Evolutionary conservation across 1,284 basidiomycete species (phyloP).

Genomic region (Ceratobasidium sp.): DNA sequence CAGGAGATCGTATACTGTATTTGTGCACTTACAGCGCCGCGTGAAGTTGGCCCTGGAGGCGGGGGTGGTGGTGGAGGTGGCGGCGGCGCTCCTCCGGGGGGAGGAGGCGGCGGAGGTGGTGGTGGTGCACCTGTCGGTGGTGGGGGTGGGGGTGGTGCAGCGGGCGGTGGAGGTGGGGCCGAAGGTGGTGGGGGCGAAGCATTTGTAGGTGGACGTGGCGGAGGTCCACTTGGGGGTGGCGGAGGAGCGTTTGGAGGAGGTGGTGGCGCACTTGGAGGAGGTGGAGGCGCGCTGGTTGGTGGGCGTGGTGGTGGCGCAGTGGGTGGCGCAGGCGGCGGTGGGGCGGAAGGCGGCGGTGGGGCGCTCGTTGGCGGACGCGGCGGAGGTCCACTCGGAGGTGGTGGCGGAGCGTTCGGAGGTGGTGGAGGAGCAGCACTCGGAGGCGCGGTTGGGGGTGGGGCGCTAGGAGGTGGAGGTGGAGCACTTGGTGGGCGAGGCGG

Average conservation of each 20-base stretch:
- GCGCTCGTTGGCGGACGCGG: slow-evolving; percentile 50
- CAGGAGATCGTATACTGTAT: not conserved
- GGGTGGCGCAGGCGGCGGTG: slow-evolving; percentile 51
- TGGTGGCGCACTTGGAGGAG: slow-evolving; percentile 56
- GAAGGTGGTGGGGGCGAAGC: slow-evolving; percentile 54
- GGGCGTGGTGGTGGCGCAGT: slow-evolving; percentile 54
- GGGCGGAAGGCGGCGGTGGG: slow-evolving; percentile 49
- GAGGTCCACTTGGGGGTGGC: too few species aligned
- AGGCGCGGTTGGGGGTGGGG: slow-evolving; percentile 18
- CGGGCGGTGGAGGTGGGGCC: slow-evolving; percentile 52
- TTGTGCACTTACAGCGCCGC: slow-evolving; percentile 40
- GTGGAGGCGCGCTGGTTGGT: slow-evolving; percentile 48
- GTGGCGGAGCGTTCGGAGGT: slow-evolving; percentile 49
- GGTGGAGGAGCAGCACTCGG: too few species aligned
- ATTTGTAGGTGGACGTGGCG: slow-evolving; percentile 53
- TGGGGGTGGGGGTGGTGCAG: slow-evolving; percentile 61
- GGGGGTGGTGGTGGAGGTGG: slow-evolving; percentile 49
- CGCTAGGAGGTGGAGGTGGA: slow-evolving; percentile 60
- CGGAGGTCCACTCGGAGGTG: slow-evolving; percentile 49
- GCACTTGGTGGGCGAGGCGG: slow-evolving; percentile 39
- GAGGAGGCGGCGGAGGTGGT: slow-evolving; percentile 51
- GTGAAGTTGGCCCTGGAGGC: slow-evolving; percentile 46
- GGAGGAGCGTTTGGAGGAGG: slow-evolving; percentile 13
- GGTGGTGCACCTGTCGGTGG: slow-evolving; percentile 54
- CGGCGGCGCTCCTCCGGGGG: slow-evolving; percentile 38